Conservation (phyloP, 768 basidiomycete genomes). For the Punctularia strigosozonata region DNA sequence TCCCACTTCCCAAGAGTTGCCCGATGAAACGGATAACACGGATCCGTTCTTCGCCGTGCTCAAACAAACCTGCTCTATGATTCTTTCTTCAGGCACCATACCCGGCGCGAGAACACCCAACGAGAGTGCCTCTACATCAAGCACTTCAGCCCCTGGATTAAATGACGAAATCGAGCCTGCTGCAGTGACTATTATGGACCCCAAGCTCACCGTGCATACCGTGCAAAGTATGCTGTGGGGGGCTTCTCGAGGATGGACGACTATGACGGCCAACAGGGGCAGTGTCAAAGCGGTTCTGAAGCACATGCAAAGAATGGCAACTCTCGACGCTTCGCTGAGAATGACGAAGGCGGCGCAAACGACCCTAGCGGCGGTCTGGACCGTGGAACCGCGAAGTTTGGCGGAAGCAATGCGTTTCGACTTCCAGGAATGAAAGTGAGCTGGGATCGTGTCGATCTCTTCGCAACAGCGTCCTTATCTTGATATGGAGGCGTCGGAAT, state of each 20-base stretch:
- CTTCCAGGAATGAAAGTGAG: too few relatives aligned
- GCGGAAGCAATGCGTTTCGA: too few relatives aligned
- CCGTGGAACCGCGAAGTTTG: constrained; percentile 70
- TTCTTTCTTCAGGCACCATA: constrained; percentile 35
- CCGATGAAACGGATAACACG: constrained; percentile 1
- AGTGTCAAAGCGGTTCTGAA: constrained; percentile 67
- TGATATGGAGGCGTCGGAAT: too few relatives aligned
- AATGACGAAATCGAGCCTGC: constrained; percentile 38
- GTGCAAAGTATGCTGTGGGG: constrained; percentile 64
- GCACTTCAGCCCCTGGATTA: background rate
- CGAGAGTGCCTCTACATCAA: constrained; percentile 1
- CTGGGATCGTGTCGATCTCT: too few relatives aligned
- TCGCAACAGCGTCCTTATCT: too few relatives aligned
- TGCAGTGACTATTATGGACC: constrained; percentile 39
- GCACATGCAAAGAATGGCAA: constrained; percentile 38
- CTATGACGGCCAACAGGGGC: constrained; percentile 75
- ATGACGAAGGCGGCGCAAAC: constrained; percentile 4
- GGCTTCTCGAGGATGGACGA: constrained; percentile 62
- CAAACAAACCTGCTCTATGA: constrained; percentile 36
- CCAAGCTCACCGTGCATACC: constrained; percentile 65
- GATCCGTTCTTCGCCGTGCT: constrained; percentile 36
- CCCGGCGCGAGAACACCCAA: constrained; percentile 7
- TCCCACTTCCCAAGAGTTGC: background rate
- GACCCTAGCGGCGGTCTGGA: constrained; percentile 53
- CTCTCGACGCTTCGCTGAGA: constrained; percentile 15